These are phyloP conservation scores for Aspergillus sp. DNA, from an alignment of 2,329 filamentous ascomycete genomes.

Conservation along the genomic window DNA sequence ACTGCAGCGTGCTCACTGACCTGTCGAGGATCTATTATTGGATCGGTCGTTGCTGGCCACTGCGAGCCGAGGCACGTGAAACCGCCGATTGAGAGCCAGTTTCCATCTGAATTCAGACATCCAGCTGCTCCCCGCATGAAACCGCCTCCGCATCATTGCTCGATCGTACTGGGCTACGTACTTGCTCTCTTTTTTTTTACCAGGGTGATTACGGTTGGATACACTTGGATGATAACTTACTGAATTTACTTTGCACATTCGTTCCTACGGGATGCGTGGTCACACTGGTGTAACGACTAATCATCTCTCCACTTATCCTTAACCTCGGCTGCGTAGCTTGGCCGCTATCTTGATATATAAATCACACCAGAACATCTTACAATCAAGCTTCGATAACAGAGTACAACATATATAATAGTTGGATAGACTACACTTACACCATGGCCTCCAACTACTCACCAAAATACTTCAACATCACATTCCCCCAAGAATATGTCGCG, in stretches of 20 bases:
- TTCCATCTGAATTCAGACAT: background rate
- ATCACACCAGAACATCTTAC: background rate
- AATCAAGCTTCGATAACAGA: background rate
- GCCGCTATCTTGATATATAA: background rate
- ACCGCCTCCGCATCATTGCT: background rate
- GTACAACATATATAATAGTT: background rate
- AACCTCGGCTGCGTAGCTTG: too few relatives aligned
- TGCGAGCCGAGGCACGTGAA: background rate
- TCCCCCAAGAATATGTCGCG: conserved; percentile 65
- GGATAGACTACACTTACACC: conserved; percentile 2
- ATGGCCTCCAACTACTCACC: conserved; percentile 21
- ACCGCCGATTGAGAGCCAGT: background rate
- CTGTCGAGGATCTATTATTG: too few relatives aligned
- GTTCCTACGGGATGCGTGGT: too few relatives aligned
- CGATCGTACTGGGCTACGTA: background rate
- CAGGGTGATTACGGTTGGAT: background rate
- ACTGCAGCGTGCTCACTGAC: too few relatives aligned
- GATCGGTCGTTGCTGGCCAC: background rate
- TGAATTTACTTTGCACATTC: too few relatives aligned
- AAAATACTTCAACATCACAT: conserved; percentile 60
- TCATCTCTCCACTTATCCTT: too few relatives aligned
- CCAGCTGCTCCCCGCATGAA: background rate
- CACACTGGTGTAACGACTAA: too few relatives aligned
- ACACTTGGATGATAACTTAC: too few relatives aligned
- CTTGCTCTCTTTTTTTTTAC: background rate